Percentiles rank a stretch among this genome's conserved stretches.
Evolutionary conservation across 257 asterid species (phyloP).

Genomic region (Solanum pinnatisectum): DNA sequence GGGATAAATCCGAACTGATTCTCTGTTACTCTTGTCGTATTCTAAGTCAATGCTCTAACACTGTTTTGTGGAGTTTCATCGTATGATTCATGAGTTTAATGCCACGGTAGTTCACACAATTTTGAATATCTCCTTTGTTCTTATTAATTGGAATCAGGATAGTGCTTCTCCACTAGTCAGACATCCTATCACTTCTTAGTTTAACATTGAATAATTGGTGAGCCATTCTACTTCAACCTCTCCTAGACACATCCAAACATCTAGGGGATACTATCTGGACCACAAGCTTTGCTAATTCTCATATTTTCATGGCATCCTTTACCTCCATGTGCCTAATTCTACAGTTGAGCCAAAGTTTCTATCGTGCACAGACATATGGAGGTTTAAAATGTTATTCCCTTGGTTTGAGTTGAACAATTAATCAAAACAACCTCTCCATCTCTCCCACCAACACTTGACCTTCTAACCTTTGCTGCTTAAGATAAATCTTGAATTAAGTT

Average conservation of each 20-base stretch:
- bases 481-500: background rate
- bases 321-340: background rate
- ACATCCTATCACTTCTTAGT: background rate
- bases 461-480: background rate
- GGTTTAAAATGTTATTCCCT: background rate
- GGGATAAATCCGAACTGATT: background rate
- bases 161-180: background rate
- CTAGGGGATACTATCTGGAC: background rate
- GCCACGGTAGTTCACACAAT: background rate
- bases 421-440: background rate
- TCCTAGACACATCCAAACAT: background rate
- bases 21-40: background rate
- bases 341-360: background rate
- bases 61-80: background rate
- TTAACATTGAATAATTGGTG: background rate
- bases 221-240: background rate
- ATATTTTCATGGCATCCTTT: background rate
- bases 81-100: background rate
- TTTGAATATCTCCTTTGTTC: background rate
- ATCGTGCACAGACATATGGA: background rate
- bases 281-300: background rate
- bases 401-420: background rate
- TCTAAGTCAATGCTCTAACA: background rate
- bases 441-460: background rate
- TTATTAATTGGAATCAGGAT: background rate